These are phyloP conservation scores for Scheffersomyces coipomensis DNA, from an alignment of 805 yeast species.

Conservation along the genomic window DNA sequence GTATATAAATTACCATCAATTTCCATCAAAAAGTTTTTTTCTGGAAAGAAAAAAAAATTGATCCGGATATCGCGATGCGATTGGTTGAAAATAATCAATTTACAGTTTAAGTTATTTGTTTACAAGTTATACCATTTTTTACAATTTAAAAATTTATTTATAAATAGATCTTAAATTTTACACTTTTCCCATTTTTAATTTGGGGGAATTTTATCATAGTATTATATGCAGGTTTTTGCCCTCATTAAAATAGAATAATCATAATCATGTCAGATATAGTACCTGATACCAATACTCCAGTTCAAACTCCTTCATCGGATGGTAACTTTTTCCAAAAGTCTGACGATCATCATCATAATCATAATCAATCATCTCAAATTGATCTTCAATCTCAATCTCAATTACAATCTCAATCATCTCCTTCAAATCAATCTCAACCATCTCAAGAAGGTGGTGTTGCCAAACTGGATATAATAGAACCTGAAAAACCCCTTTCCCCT, in stretches of 20 bases:
- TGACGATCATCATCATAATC: constrained; percentile 9
- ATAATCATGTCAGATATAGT: not conserved
- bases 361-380: not conserved
- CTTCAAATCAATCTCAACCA: not conserved
- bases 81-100: not conserved
- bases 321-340: constrained; percentile 8
- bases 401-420: not conserved
- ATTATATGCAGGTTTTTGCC: too few species aligned
- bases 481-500: constrained; percentile 41
- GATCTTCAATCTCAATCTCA: too few species aligned
- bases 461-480: too few species aligned
- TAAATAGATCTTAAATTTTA: too few species aligned
- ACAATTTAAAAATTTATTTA: not conserved
- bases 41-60: not conserved
- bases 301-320: constrained; percentile 38
- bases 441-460: not conserved
- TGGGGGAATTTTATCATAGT: too few species aligned
- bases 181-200: too few species aligned
- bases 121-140: constrained; percentile 1
- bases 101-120: not conserved
- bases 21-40: not conserved
- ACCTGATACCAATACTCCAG: constrained; percentile 33
- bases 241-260: too few species aligned
- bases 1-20: not conserved
- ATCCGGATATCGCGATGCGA: not conserved